Conservation (phyloP, 352 stramenopile genomes). For the Pythium guiyangense region DNA sequence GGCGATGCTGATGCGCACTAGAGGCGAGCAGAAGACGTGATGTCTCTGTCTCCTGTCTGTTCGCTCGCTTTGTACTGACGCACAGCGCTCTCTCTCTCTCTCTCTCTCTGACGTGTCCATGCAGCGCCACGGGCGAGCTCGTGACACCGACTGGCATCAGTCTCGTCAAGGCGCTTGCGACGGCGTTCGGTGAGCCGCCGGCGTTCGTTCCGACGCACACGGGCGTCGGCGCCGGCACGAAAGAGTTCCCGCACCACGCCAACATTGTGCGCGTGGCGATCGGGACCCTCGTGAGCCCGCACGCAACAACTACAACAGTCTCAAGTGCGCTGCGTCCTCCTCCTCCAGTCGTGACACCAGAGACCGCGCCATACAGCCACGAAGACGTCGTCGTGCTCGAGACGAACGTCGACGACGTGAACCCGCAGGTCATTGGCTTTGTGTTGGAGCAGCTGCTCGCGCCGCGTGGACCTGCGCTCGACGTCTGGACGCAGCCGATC, state of each 20-base stretch:
- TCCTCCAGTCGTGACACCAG: neutral
- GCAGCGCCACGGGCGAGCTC: conserved; percentile 85
- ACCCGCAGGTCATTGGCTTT: conserved; percentile 79
- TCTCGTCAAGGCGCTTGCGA: conserved; percentile 88
- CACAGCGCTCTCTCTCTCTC: neutral
- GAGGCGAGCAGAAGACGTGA: neutral
- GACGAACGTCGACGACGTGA: conserved; percentile 91
- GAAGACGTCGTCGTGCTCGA: conserved; percentile 79
- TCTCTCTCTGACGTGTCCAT: neutral
- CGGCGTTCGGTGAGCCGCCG: conserved; percentile 67
- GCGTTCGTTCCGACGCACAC: conserved; percentile 71
- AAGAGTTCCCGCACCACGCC: conserved; percentile 85
- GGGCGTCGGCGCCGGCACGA: no score
- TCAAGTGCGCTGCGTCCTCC: conserved; percentile 12
- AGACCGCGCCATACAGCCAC: conserved; percentile 2
- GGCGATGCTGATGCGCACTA: no score
- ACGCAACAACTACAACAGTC: conserved; percentile 25
- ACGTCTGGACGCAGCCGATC: conserved; percentile 87
- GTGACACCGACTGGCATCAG: conserved; percentile 96
- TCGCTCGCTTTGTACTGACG: neutral
- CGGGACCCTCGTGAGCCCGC: conserved; percentile 44
- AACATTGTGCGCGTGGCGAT: conserved; percentile 90
- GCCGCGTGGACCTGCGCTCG: conserved; percentile 44
- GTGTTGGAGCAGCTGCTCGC: conserved; percentile 68
- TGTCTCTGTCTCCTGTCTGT: neutral